Conservation (phyloP, 257 asterid species). For the Verbena officinalis region DNA sequence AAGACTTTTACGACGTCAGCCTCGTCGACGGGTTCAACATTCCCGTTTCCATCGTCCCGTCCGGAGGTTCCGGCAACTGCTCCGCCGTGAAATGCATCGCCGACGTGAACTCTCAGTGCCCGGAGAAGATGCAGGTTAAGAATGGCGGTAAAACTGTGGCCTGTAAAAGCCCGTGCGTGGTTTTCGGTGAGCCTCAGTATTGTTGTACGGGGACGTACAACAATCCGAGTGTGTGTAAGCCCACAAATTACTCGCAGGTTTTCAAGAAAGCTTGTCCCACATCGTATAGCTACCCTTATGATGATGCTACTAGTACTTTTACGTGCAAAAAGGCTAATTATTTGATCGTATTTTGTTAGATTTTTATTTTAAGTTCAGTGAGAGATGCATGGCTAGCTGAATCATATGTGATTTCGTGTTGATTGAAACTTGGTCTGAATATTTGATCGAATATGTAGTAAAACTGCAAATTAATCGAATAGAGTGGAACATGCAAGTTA, state of each 20-base stretch:
- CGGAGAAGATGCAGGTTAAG: conserved; percentile 42
- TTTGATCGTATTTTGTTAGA: conserved; percentile 33
- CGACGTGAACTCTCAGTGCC: conserved; percentile 55
- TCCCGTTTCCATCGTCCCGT: conserved; percentile 48
- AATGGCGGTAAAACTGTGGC: conserved; percentile 41
- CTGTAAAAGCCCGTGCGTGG: conserved; percentile 66
- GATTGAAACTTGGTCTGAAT: too few species aligned
- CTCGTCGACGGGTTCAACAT: conserved; percentile 60
- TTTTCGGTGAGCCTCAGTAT: conserved; percentile 49
- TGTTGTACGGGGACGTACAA: conserved; percentile 59
- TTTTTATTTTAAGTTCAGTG: background rate
- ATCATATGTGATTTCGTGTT: too few species aligned
- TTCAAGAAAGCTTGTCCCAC: conserved; percentile 65
- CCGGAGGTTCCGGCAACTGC: conserved; percentile 51
- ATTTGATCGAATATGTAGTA: too few species aligned
- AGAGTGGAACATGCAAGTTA: too few species aligned
- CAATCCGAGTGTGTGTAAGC: conserved; percentile 54
- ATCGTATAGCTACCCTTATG: conserved; percentile 68
- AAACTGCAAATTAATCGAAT: too few species aligned
- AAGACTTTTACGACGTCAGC: conserved; percentile 72
- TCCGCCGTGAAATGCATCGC: conserved; percentile 40
- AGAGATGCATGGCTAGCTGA: too few species aligned
- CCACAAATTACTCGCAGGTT: conserved; percentile 47
- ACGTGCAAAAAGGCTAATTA: conserved; percentile 62
- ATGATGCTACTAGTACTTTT: conserved; percentile 60